Percentiles rank a stretch among this genome's conserved stretches.
Evolutionary conservation across 2,329 filamentous ascomycete genomes (phyloP).

Genomic region (Alternaria triticimaculans): DNA sequence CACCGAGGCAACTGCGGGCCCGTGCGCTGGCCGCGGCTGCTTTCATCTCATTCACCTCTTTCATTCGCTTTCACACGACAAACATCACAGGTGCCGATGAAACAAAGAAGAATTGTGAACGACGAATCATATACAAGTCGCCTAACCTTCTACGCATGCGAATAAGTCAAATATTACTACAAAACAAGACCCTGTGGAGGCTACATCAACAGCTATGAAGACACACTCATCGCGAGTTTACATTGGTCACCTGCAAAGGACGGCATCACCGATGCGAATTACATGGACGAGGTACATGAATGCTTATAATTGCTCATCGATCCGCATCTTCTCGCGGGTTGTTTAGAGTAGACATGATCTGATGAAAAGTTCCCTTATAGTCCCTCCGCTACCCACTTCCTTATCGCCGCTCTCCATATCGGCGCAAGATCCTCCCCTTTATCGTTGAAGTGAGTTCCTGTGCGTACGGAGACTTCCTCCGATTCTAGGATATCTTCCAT

Average conservation of each 20-base stretch:
- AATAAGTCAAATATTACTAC: background rate
- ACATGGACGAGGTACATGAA: background rate
- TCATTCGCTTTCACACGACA: background rate
- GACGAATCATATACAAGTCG: background rate
- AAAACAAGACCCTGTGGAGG: background rate
- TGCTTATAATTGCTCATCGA: background rate
- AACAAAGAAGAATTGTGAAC: background rate
- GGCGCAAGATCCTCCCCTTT: background rate
- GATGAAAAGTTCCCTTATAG: background rate
- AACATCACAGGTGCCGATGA: background rate
- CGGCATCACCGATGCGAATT: background rate
- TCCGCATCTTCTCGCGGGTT: background rate
- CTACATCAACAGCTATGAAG: background rate
- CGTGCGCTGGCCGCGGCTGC: background rate
- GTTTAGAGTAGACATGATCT: background rate
- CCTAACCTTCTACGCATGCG: background rate
- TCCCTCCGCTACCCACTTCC: background rate
- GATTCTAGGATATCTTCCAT: background rate
- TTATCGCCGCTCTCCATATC: background rate
- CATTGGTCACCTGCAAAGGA: background rate
- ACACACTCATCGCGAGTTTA: background rate
- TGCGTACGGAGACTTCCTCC: background rate
- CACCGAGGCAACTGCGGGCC: slow-evolving; percentile 25
- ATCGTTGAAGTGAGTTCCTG: background rate
- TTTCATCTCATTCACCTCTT: background rate